Conservation (phyloP, 192 early-diverging fungal genomes). For the Linderina pennispora region DNA sequence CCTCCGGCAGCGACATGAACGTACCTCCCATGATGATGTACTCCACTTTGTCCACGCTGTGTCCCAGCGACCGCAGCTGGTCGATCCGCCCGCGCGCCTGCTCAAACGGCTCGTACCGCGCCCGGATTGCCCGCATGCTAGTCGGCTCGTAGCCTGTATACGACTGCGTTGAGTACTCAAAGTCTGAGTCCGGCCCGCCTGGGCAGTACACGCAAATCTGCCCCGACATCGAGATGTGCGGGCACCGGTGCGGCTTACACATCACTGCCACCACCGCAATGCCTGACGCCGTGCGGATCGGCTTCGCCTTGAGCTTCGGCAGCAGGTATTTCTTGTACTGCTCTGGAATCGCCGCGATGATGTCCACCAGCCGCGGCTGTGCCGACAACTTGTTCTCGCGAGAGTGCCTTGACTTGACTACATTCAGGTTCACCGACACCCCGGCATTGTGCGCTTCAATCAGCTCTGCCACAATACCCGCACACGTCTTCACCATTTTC, state of each 20-base stretch:
- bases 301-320: conserved; percentile 89
- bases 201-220: conserved; percentile 99
- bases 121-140: conserved; percentile 96
- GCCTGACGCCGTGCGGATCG: conserved; percentile 82
- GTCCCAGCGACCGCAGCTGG: conserved; percentile 88
- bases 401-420: conserved; percentile 70
- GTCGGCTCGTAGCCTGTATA: conserved; percentile 99
- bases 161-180: conserved; percentile 99
- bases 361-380: conserved; percentile 94
- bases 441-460: conserved; percentile 58
- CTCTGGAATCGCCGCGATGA: conserved; percentile 97
- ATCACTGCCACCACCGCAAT: conserved; percentile 44
- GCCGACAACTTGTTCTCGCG: conserved; percentile 66
- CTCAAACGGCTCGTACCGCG: conserved; percentile 95
- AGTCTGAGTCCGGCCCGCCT: conserved; percentile 98
- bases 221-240: conserved; percentile 98
- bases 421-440: conserved; percentile 84
- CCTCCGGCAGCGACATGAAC: conserved; percentile 94
- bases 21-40: conserved; percentile 99
- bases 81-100: conserved; percentile 91
- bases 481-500: conserved; percentile 77
- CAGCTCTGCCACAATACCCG: conserved; percentile 89
- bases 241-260: conserved; percentile 87
- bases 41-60: conserved; percentile 97
- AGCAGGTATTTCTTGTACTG: conserved; percentile 79